Conservation (phyloP, 257 asterid species). For the Rhazya stricta region DNA sequence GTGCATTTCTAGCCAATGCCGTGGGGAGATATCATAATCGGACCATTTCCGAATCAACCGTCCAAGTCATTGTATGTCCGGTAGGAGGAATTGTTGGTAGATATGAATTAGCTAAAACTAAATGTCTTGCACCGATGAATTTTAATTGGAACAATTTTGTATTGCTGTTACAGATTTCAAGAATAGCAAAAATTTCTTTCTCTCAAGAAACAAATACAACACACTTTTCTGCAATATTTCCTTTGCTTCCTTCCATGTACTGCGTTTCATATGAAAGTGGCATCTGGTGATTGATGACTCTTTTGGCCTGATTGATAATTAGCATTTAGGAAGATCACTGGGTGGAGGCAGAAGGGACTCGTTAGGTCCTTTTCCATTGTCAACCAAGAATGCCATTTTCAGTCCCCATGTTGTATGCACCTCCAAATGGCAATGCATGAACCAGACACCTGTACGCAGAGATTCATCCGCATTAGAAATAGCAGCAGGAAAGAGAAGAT, state of each 20-base stretch:
- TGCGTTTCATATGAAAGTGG: neutral
- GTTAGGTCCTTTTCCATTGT: conserved; percentile 74
- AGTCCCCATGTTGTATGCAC: conserved; percentile 95
- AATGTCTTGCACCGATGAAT: no score
- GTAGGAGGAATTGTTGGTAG: no score
- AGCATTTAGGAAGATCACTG: conserved; percentile 70
- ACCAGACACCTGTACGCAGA: conserved; percentile 65
- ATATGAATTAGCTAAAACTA: no score
- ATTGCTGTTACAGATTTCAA: no score
- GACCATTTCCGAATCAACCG: no score
- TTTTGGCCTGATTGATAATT: neutral
- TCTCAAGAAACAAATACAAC: conserved; percentile 23
- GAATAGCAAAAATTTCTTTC: conserved; percentile 23
- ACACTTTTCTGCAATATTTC: no score
- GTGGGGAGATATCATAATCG: no score
- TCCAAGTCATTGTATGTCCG: no score
- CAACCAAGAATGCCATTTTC: conserved; percentile 90
- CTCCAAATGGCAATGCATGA: conserved; percentile 94
- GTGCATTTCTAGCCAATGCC: no score
- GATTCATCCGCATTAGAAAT: neutral
- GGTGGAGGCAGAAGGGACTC: conserved; percentile 83
- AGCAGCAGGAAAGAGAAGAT: neutral
- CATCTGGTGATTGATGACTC: neutral
- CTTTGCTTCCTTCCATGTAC: neutral
- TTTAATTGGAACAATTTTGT: no score